Conservation (phyloP, 139 green algal genomes). For the Asterochloris sp. region DNA sequence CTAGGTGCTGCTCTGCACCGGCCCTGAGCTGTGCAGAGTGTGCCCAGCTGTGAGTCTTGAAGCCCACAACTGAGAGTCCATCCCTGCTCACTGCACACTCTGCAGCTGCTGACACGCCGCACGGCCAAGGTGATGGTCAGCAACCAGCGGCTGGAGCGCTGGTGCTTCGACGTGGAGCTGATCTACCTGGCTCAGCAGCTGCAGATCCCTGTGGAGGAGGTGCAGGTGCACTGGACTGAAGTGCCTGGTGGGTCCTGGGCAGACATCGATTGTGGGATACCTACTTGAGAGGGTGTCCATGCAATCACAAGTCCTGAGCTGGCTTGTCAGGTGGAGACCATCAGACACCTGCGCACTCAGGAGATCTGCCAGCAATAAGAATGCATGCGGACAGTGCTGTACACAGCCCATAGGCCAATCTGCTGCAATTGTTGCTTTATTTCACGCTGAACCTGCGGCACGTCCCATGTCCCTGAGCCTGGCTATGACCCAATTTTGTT, state of each 20-base stretch:
- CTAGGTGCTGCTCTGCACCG: too few species aligned
- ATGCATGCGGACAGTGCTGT: neutral
- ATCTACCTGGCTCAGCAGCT: constrained; percentile 77
- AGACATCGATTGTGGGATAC: neutral
- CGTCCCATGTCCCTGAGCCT: too few species aligned
- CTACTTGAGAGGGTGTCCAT: neutral
- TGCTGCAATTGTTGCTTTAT: neutral
- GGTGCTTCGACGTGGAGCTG: constrained; percentile 98
- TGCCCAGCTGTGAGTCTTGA: too few species aligned
- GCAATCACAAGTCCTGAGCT: neutral
- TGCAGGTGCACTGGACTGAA: constrained; percentile 89
- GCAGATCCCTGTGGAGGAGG: constrained; percentile 45
- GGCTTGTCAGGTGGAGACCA: neutral
- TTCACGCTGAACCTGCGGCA: too few species aligned
- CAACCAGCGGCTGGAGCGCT: constrained; percentile 92
- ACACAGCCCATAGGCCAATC: neutral
- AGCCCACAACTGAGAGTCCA: neutral
- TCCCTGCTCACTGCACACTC: neutral
- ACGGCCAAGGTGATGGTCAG: constrained; percentile 71
- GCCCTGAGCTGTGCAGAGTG: too few species aligned
- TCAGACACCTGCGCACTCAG: neutral
- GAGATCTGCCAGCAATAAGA: too few species aligned
- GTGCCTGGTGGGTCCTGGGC: constrained; percentile 54
- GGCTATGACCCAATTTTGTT: too few species aligned
- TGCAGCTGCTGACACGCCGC: constrained; percentile 81